Evolutionary conservation across 805 yeast species (phyloP), one percentile per base, ranked within the genome.

Genomic region (Myxozyma neglecta): DNA sequence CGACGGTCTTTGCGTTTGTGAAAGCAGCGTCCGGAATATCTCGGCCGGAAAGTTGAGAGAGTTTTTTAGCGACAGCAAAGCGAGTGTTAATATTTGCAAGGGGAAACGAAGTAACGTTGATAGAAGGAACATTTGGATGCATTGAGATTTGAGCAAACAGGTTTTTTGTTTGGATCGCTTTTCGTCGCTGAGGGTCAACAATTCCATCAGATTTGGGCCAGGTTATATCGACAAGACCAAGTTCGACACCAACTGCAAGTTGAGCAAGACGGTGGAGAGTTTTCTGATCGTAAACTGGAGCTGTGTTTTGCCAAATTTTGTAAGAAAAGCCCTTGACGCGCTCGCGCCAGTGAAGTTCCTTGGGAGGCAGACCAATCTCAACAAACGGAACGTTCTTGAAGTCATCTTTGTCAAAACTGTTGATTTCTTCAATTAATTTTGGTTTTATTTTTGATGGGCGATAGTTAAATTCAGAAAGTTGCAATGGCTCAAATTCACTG

Each of bases 41-140:
- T 8, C 67, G 61, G 32, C 67, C 67, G 11, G 62, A 61, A 18
- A 60, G 51, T 36, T 63, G 64, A 32, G 55, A 36, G 3, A 63
- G 24, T 34, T 57, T 53, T 55, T 63, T 63, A 7, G 52, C 58
- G 32, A 62, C 61, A 39, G 46, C 53, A 45, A 63, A 63, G 11
- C 67, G 47, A 11, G 46, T 40, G 45, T 48, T 43, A 13, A 62
- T 9, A 29, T 62, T 56, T 24, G 35, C 48, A 7, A 62, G 55
- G 1, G 56, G 14, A 47, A 62, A 61, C 13, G 16, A 14, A 16
- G 14, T 9, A 10, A 37, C 39, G 29, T 61, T 50, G 10, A 58
- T 44, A 16, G 36, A 32, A 3, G 59, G 59, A 24, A 44, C 43
- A 6, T 24, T 24, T n/a, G 34, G 14, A 16, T n/a, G 6, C 61